Conservation (phyloP, 345 rosid genomes). For the Euphorbia pulcherrima region DNA sequence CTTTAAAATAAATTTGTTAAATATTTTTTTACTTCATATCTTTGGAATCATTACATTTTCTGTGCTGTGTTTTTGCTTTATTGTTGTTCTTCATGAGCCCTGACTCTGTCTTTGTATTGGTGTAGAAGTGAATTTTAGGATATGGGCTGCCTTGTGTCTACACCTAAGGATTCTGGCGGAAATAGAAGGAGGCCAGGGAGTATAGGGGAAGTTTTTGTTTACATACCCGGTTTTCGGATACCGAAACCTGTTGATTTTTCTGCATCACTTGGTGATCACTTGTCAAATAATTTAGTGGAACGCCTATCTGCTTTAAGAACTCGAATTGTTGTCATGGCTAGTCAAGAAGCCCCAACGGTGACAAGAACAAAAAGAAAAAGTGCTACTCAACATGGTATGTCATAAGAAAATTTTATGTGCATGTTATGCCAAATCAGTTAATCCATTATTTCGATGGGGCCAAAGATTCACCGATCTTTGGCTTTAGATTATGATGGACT, state of each 20-base stretch:
- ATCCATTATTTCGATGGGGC: too few species aligned
- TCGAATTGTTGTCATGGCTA: constrained; percentile 95
- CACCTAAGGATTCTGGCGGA: constrained; percentile 74
- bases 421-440: background rate
- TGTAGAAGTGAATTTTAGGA: constrained; percentile 29
- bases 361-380: constrained; percentile 87
- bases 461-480: too few species aligned
- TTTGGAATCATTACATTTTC: constrained; percentile 18
- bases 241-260: constrained; percentile 86
- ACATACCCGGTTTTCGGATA: constrained; percentile 90
- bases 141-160: constrained; percentile 95
- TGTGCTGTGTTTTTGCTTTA: constrained; percentile 6
- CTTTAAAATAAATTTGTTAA: constrained; percentile 15
- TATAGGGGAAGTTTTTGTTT: constrained; percentile 85
- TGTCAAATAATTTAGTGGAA: constrained; percentile 71
- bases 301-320: constrained; percentile 82
- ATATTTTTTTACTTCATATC: constrained; percentile 14
- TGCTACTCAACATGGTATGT: constrained; percentile 90
- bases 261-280: constrained; percentile 55
- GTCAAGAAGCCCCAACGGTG: constrained; percentile 93
- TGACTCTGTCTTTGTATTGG: constrained; percentile 26
- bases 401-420: constrained; percentile 10
- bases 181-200: constrained; percentile 76
- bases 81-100: background rate
- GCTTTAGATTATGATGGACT: too few species aligned